Evolutionary conservation across 192 early-diverging fungal species (phyloP).

Genomic region (Mortierella antarctica): DNA sequence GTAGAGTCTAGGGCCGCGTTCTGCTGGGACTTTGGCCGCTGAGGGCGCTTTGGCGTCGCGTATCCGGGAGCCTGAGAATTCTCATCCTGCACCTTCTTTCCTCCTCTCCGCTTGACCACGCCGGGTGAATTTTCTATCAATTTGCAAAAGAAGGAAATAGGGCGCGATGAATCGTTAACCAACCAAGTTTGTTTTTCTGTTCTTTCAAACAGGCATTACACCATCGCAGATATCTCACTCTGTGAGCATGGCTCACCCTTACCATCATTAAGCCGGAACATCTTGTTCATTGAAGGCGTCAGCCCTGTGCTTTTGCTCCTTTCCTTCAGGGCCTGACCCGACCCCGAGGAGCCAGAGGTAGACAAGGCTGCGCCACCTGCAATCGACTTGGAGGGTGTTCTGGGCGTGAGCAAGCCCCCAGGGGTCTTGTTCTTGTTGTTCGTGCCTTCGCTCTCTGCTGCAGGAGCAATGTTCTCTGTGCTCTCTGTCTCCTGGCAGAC

Average conservation of each 20-base stretch:
- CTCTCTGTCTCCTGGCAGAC: not conserved
- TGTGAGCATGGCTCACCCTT: not conserved
- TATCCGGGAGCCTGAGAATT: slow-evolving; percentile 6
- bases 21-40: slow-evolving; percentile 4
- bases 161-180: not conserved
- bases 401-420: not conserved
- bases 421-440: not conserved
- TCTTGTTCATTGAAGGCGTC: slow-evolving; percentile 35
- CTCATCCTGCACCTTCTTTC: slow-evolving; percentile 2
- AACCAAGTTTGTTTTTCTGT: not conserved
- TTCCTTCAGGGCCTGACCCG: not conserved
- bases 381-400: slow-evolving; percentile 6
- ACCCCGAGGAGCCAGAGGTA: not conserved
- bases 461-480: not conserved
- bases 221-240: not conserved
- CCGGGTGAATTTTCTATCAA: not conserved
- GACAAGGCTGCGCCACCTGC: not conserved
- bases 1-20: not conserved
- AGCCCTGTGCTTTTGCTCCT: slow-evolving; percentile 19
- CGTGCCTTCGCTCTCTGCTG: not conserved
- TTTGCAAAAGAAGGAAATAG: not conserved
- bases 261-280: slow-evolving; percentile 24
- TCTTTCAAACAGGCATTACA: not conserved
- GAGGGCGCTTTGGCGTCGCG: slow-evolving; percentile 22
- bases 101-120: not conserved